Percentiles rank a stretch among this genome's conserved stretches.
Evolutionary conservation across 2,329 filamentous ascomycete genomes (phyloP).

Genomic region (Ceratocystis diversiconidia): DNA sequence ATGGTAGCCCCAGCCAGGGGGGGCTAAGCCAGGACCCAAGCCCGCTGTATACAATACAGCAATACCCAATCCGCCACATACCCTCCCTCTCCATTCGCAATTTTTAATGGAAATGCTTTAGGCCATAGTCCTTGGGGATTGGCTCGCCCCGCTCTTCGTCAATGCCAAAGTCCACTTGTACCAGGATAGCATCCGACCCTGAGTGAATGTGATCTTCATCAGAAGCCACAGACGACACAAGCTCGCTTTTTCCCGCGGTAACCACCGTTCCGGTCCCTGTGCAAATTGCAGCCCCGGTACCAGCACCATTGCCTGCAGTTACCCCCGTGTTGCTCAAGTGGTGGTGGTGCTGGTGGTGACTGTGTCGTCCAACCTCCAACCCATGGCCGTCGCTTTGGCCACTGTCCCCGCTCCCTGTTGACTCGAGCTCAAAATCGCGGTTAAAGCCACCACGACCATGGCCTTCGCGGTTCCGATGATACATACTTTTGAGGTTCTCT

Average conservation of each 20-base stretch:
- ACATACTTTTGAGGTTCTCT: slow-evolving; percentile 18
- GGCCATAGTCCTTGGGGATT: slow-evolving; percentile 13
- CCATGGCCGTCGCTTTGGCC: background rate
- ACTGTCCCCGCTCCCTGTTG: slow-evolving; percentile 12
- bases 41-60: background rate
- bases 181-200: slow-evolving; percentile 25
- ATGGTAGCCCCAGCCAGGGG: too few species aligned
- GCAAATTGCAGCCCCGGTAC: background rate
- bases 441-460: background rate
- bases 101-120: slow-evolving; percentile 13
- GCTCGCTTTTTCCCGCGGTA: slow-evolving; percentile 19
- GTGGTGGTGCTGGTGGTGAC: background rate
- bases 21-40: background rate
- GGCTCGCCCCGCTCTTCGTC: slow-evolving; percentile 21
- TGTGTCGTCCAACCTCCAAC: background rate
- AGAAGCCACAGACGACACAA: slow-evolving; percentile 20
- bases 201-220: slow-evolving; percentile 9
- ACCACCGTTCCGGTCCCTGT: slow-evolving; percentile 9
- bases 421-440: slow-evolving; percentile 15
- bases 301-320: background rate
- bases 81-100: background rate
- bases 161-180: slow-evolving; percentile 27
- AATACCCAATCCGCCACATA: background rate
- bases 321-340: background rate
- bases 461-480: slow-evolving; percentile 9